Base-by-base conservation (phyloP, 2,329 filamentous ascomycete genomes). In the Lasiodiplodia gonubiensis region DNA sequence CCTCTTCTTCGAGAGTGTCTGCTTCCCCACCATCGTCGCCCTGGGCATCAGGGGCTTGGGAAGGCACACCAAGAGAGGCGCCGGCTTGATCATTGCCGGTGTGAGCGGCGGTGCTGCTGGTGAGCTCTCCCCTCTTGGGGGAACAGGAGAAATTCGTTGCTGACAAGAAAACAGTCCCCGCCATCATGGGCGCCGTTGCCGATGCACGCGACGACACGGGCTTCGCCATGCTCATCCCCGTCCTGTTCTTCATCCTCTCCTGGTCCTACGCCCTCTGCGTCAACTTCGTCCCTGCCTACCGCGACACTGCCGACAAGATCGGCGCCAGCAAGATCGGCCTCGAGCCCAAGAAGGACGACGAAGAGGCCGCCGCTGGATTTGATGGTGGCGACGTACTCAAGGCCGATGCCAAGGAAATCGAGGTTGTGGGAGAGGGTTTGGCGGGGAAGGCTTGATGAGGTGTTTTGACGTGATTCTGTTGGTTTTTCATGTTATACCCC, bases 21-120 rank as follows among this genome's bases (percentile, higher is more conserved):
- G 92, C 72, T 97, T 92, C 83, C 93, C 93, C 0, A 88, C 94
- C 1, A 89, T 95, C 68, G 93, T 93, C 71, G 89, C 91, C 3
- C 85, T 95, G 14, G 91, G 90, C 3, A 89, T 97, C 68, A 87
- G 92, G 25, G 91, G 90, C 2, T 83, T 93, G 1, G 92, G 92
- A 6, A 86, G 88, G 21, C 89, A 94, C 79, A 92, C 89, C 42
- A 93, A 94, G 82, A 86, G 90, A 69, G 92, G 91, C 1, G 89
- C 88, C 2, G 90, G 90, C 1, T 90, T 87, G 76, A 88, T 96
- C 70, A 85, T 93, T 2, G 89, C 83, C 4, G 90, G 89, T 70
- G 90, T 94, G 0, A 83, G 86, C 18, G 91, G 92, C 16, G 92
- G 92, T 67, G 91, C 92, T 2, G 85, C 77, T 1, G 54, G 64